phyloP scores from a whole-genome alignment of 768 basidiomycete species.

The Tricholoma sp. region DNA sequence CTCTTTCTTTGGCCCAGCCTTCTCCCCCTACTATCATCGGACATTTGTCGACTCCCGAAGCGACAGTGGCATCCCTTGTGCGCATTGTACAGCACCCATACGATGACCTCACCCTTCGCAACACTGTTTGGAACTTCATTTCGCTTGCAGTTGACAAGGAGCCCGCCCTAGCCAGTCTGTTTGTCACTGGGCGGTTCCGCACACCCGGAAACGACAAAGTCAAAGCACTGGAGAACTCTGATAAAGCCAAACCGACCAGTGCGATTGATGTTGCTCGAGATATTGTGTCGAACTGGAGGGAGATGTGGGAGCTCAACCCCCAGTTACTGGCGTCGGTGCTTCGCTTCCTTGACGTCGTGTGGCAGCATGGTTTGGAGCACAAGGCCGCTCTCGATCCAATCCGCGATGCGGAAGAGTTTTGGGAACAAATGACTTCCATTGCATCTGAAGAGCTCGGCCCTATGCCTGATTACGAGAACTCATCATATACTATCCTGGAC shows the following conservation, averaged over 20 bases:
- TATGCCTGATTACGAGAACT: conserved; percentile 60
- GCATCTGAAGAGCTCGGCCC: conserved; percentile 69
- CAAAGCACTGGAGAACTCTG: conserved; percentile 18
- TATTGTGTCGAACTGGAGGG: conserved; percentile 64
- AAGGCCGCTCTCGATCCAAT: conserved; percentile 50
- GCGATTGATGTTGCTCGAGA: conserved; percentile 67
- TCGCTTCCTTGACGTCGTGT: conserved; percentile 70
- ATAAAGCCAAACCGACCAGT: conserved; percentile 38
- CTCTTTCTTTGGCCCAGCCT: conserved; percentile 54
- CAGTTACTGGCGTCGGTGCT: conserved; percentile 69
- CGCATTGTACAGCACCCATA: conserved; percentile 76
- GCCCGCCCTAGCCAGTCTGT: conserved; percentile 76
- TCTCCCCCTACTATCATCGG: conserved; percentile 71
- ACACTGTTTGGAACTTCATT: conserved; percentile 81
- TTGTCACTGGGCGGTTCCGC: conserved; percentile 71
- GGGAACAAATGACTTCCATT: conserved; percentile 63
- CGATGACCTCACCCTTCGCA: conserved; percentile 67
- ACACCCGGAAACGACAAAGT: conserved; percentile 37
- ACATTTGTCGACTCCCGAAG: conserved; percentile 74
- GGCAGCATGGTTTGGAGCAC: conserved; percentile 80
- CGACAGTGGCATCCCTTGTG: conserved; percentile 60
- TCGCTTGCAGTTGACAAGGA: conserved; percentile 78
- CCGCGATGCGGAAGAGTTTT: conserved; percentile 57
- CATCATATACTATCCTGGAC: conserved; percentile 42
- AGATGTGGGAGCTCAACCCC: conserved; percentile 74